phyloP scores from a whole-genome alignment of 805 yeast genomes.

The Zygosaccharomyces siamensis region DNA sequence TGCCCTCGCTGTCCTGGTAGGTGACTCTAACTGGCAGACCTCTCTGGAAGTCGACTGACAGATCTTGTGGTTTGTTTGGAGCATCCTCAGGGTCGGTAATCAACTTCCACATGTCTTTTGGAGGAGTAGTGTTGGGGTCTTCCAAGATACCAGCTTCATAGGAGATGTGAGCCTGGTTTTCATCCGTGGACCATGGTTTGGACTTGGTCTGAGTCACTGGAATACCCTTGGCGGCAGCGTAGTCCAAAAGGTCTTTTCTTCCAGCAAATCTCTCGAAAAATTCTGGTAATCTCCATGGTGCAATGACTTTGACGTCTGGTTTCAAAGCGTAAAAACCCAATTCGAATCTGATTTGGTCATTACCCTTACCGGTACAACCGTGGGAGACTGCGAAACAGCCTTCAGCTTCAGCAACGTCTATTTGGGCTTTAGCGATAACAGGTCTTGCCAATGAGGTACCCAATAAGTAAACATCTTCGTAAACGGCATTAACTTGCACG shows the following conservation, averaged over 20 bases:
- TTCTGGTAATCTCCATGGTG: constrained; percentile 98
- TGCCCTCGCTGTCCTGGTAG: constrained; percentile 48
- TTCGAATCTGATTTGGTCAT: constrained; percentile 98
- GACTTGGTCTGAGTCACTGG: constrained; percentile 97
- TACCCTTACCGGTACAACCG: constrained; percentile 99
- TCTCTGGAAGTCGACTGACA: constrained; percentile 72
- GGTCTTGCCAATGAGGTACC: constrained; percentile 99
- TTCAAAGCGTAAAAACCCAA: constrained; percentile 94
- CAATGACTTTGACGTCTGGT: constrained; percentile 94
- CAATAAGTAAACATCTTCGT: constrained; percentile 92
- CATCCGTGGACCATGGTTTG: constrained; percentile 99
- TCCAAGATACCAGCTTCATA: constrained; percentile 99
- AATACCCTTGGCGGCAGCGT: constrained; percentile 86
- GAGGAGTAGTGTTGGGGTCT: constrained; percentile 98
- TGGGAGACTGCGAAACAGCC: constrained; percentile 98
- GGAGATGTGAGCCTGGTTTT: constrained; percentile 97
- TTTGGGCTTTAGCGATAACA: constrained; percentile 97
- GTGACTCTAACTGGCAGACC: constrained; percentile 85
- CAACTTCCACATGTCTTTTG: constrained; percentile 99
- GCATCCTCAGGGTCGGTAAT: constrained; percentile 95
- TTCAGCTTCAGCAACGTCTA: constrained; percentile 91
- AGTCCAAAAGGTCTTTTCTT: constrained; percentile 90
- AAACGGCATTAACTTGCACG: constrained; percentile 94
- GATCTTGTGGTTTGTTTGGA: constrained; percentile 87
- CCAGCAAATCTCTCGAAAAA: constrained; percentile 97